These are phyloP conservation scores for Toxicodendron radicans DNA, from an alignment of 345 rosid species.

Conservation along the genomic window DNA sequence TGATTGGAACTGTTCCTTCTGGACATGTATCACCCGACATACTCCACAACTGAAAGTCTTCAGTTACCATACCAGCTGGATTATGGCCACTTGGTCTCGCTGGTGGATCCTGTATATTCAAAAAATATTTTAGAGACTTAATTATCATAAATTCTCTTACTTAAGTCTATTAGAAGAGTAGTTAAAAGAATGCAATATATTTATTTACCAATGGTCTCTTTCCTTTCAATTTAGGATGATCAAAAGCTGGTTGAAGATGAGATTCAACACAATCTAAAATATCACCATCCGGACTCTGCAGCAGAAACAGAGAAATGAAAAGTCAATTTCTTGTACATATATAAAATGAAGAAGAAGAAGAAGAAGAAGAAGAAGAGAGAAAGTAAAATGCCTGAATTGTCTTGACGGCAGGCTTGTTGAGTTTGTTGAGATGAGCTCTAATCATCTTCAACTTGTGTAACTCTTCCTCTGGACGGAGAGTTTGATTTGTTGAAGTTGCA, in stretches of 20 bases:
- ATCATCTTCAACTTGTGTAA: constrained; percentile 51
- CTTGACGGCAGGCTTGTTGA: constrained; percentile 85
- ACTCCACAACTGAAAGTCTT: constrained; percentile 77
- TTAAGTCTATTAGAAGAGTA: neutral
- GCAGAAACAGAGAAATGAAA: constrained; percentile 17
- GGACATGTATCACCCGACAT: constrained; percentile 78
- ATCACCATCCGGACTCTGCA: constrained; percentile 93
- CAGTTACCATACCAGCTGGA: constrained; percentile 27
- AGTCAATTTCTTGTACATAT: too few relatives aligned
- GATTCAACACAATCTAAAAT: constrained; percentile 71
- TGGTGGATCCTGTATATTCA: constrained; percentile 64
- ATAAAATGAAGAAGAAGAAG: neutral
- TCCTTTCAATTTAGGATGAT: constrained; percentile 75
- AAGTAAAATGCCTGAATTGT: constrained; percentile 59
- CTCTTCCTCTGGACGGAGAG: constrained; percentile 64
- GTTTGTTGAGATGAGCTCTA: constrained; percentile 63
- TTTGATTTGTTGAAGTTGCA: constrained; percentile 41
- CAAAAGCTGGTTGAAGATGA: constrained; percentile 90
- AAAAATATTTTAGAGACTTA: neutral
- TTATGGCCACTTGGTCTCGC: constrained; percentile 58
- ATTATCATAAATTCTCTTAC: neutral
- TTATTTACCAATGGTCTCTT: constrained; percentile 61
- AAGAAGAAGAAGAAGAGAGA: neutral
- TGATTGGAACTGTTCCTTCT: constrained; percentile 85
- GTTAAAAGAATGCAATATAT: neutral